Percentiles rank a stretch among this genome's conserved stretches.
phyloP scores from a whole-genome alignment of 108 stramenopile species.

The Conticribra guillardii region DNA sequence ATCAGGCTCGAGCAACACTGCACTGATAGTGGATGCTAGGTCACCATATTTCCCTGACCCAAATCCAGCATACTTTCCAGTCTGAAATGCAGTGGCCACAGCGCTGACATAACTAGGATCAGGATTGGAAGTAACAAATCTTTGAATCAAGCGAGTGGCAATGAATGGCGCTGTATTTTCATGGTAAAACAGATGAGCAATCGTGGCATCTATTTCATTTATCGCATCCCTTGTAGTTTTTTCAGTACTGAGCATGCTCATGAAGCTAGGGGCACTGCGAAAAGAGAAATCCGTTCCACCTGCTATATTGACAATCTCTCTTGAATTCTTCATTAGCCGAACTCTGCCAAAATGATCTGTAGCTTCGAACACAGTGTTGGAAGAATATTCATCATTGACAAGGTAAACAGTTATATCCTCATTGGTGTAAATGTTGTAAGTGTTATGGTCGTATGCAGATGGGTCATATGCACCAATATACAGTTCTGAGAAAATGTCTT shows the following conservation, averaged over 20 bases:
- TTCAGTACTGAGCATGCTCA: slow-evolving; percentile 41
- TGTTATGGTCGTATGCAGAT: slow-evolving; percentile 26
- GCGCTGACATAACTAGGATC: slow-evolving; percentile 45
- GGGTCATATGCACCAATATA: slow-evolving; percentile 49
- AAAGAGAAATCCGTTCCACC: slow-evolving; percentile 33
- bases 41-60: slow-evolving; percentile 67
- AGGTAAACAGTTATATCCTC: slow-evolving; percentile 46
- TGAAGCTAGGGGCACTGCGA: slow-evolving; percentile 58
- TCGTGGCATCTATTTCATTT: slow-evolving; percentile 52
- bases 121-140: slow-evolving; percentile 57
- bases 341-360: slow-evolving; percentile 21
- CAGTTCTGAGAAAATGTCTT: slow-evolving; percentile 45
- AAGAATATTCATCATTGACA: slow-evolving; percentile 22
- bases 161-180: slow-evolving; percentile 62
- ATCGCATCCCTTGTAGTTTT: slow-evolving; percentile 39
- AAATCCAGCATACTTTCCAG: slow-evolving; percentile 1
- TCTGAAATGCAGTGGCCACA: slow-evolving; percentile 33
- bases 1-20: slow-evolving; percentile 64
- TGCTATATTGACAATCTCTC: slow-evolving; percentile 30
- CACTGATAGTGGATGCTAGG: slow-evolving; percentile 59
- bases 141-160: slow-evolving; percentile 51
- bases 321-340: slow-evolving; percentile 31
- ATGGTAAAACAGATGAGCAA: slow-evolving; percentile 65
- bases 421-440: slow-evolving; percentile 1
- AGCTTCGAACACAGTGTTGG: slow-evolving; percentile 40